Evolutionary conservation across 2,329 filamentous ascomycete genomes (phyloP), one percentile per base, ranked within the genome.

Genomic region (Orbilia blumenaviensis): DNA sequence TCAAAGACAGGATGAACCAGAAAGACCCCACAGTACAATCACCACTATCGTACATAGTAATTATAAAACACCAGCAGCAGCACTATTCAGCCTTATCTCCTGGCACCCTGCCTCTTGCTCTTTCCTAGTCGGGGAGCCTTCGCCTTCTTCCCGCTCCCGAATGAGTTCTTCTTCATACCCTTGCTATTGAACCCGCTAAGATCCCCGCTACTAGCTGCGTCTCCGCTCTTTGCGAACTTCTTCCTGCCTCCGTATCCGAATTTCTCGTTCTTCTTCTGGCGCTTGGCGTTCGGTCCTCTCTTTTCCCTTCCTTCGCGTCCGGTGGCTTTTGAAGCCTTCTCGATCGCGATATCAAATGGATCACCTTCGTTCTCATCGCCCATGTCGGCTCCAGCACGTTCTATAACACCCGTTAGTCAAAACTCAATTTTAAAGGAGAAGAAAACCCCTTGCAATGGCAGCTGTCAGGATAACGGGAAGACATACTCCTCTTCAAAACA

Each of bases 191-290:
- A 98, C 0, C 88, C 89, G 77, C 89, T 89, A 79, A 96, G 84
- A 83, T 99, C 95, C 77, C 89, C 90, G 52, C 90, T 93, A 78
- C 92, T 96, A 77, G 87, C 82, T 56, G 94, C 93, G 83, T 97
- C 94, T 79, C 93, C 93, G 77, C 93, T 97, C 88, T 99, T 99
- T 68, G 87, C 84, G 82, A 93, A 90, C 66, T 91, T 87, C 87
- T 99, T 99, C 89, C 97, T 97, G 80, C 95, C 95, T 76, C 95
- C 95, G 81, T 94, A 97, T 23, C 95, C 95, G 83, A 90, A 98
- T 85, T 97, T 97, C 79, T 92, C 88, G 82, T 99, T 90, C 86
- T 96, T 97, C 89, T 96, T 97, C 82, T 91, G 88, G 76, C 95
- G 90, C 86, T 98, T 98, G 78, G 82, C 81, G 81, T 90, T 91